Base-by-base conservation (phyloP, 202 grass and related monocot species). In the Schoenoplectus triqueter region DNA sequence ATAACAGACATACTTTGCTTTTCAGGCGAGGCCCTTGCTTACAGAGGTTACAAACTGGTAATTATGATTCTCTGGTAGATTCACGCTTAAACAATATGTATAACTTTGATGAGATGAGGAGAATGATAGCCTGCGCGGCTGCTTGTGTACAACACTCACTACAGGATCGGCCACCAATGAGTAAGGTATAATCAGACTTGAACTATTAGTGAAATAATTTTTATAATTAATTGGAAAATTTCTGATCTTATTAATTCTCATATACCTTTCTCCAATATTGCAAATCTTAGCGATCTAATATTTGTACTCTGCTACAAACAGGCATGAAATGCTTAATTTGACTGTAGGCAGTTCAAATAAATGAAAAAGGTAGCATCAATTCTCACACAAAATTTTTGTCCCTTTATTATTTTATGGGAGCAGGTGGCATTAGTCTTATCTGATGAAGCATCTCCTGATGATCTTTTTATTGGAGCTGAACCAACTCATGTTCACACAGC, bases 21-120 rank as follows among this genome's bases (percentile, higher is more conserved):
- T 72, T 21, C 88, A 98, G 96, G 96, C 91, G 70, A 95, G 93
- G 48, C 96, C 96, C 48, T 83, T 98, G 66, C 91, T 98, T 83
- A 73, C 72, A 64, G 84, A 80, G 83, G 91, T 80, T 88, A 59
- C 80, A 94, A 19, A 91, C 92, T 76, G 88, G 93, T 10, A 92
- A 90, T 45, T 85, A 91, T 14, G 91, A 89, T 80, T 40, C 66
- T 77, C 85, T 98, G 61, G 91, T 95, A 51, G 96, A 98, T 91
- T 88, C 93, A 6, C 59, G 83, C 11, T 68, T 99, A 55, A 82
- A 82, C 76, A 89, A 78, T 7, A 85, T 90, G 63, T 95, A 91
- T 74, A 92, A 87, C 64, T 41, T 61, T 7, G 90, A 89, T 49
- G 93, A 95, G 84, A 94, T 99, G 96, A 89, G 48, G 50, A 78